Base-by-base conservation (phyloP, 495 filamentous ascomycete genomes). In the Sabuloglossum arenarium region DNA sequence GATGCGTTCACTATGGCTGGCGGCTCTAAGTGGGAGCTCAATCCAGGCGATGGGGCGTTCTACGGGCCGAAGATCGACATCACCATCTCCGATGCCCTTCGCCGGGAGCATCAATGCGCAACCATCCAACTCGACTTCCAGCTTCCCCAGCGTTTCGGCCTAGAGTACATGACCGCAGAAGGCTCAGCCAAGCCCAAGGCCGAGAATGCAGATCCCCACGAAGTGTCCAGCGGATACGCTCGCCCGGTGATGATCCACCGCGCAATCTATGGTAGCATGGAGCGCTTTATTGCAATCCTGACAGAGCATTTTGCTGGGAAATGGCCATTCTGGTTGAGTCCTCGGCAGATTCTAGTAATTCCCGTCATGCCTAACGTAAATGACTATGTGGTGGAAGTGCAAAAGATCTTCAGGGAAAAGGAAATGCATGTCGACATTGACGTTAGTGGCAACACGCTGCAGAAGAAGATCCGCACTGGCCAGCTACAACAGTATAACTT, bases 41-140 rank as follows among this genome's bases (percentile, higher is more conserved):
- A 97, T 62, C 79, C 85, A 53, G 90, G 90, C 50, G 91, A 98
- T 61, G 91, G 91, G 63, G 93, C 91, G 31, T 98, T 97, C 71
- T 97, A 97, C 63, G 93, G 91, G 0, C 91, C 91, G 1, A 86
- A 88, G 75, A 94, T 97, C 57, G 93, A 97, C 57, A 87, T 98
- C 61, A 88, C 79, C 39, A 89, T 95, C 61, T 77, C 76, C 3
- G 88, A 95, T 65, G 80, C 82, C 27, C 73, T 94, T 61, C 73
- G 75, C 69, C 75, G 84, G 61, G 84, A 86, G 31, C 83, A 79
- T 70, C 85, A 96, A 69, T 97, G 91, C 63, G 91, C 91, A 54
- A 97, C 93, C 10, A 97, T 98, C 60, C 91, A 98, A 66, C 79
- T 98, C 28, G 91, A 98, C 63, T 97, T 97, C 69, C 86, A 94